These are phyloP conservation scores for Coemansia sp. DNA, from an alignment of 192 early-diverging fungal species.

Conservation along the genomic window DNA sequence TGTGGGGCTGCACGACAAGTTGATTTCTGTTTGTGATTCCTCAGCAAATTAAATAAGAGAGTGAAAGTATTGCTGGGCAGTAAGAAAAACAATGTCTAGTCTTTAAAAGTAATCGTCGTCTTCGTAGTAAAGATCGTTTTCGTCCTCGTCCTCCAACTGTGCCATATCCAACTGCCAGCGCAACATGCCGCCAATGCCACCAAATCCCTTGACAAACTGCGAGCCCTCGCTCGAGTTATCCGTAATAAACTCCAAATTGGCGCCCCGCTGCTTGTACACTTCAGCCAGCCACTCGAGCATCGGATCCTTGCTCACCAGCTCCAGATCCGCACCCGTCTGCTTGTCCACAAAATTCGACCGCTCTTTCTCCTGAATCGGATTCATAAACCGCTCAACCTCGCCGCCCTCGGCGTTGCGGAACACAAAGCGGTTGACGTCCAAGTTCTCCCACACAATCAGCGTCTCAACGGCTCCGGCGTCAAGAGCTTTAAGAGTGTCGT, in stretches of 20 bases:
- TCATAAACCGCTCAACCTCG: slow-evolving; percentile 72
- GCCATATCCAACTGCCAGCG: slow-evolving; percentile 91
- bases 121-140: slow-evolving; percentile 97
- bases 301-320: slow-evolving; percentile 75
- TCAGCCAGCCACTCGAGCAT: slow-evolving; percentile 98
- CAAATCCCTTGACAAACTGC: slow-evolving; percentile 98
- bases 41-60: background rate
- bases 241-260: slow-evolving; percentile 91
- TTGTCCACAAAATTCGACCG: slow-evolving; percentile 69
- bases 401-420: slow-evolving; percentile 74
- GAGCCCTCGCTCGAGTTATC: slow-evolving; percentile 94
- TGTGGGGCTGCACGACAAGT: background rate
- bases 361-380: slow-evolving; percentile 82
- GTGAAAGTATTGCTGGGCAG: too few species aligned
- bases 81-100: background rate
- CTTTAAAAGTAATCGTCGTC: slow-evolving; percentile 19
- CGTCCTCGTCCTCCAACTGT: slow-evolving; percentile 70
- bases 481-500: slow-evolving; percentile 93
- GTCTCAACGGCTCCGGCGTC: slow-evolving; percentile 97
- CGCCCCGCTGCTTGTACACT: slow-evolving; percentile 95
- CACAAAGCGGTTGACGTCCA: slow-evolving; percentile 77
- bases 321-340: slow-evolving; percentile 71
- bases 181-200: slow-evolving; percentile 93
- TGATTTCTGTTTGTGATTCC: too few species aligned
- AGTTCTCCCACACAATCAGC: slow-evolving; percentile 95